Evolutionary conservation across 2,329 filamentous ascomycete genomes (phyloP).

Genomic region (Cordyceps cateniannulata): DNA sequence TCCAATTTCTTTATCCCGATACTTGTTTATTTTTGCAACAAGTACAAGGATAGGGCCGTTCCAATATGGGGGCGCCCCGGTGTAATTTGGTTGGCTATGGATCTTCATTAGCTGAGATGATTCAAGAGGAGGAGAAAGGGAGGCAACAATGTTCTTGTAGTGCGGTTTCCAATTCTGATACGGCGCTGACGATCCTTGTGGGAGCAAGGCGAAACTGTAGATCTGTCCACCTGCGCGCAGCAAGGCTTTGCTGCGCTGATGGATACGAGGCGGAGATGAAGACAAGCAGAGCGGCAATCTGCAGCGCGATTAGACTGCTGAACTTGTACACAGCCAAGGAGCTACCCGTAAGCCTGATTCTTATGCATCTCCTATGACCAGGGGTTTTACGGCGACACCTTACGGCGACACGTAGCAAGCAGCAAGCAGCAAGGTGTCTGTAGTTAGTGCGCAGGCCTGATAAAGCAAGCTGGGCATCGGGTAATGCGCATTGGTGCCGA

Average conservation of each 20-base stretch:
- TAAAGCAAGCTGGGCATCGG: neutral
- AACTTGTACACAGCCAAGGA: neutral
- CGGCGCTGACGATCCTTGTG: neutral
- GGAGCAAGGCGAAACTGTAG: neutral
- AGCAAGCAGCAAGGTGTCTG: neutral
- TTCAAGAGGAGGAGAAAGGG: neutral
- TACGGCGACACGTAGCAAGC: neutral
- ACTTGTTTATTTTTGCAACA: neutral
- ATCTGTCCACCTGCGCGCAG: constrained; percentile 4
- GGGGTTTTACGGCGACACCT: neutral
- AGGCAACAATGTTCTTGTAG: neutral
- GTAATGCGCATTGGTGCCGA: too few species aligned
- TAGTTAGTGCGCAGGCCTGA: neutral
- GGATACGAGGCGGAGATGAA: neutral
- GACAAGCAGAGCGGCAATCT: neutral
- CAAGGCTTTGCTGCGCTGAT: neutral
- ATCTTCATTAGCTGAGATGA: neutral
- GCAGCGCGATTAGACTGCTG: neutral
- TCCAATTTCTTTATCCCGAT: too few species aligned
- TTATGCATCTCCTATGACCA: neutral
- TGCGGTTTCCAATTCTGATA: neutral
- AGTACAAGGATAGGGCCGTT: neutral
- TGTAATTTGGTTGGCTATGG: constrained; percentile 1
- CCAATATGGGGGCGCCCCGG: neutral
- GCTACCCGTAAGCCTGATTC: neutral